Evolutionary conservation across 2,329 filamentous ascomycete genomes (phyloP).

Genomic region (Fusarium haematococcum): DNA sequence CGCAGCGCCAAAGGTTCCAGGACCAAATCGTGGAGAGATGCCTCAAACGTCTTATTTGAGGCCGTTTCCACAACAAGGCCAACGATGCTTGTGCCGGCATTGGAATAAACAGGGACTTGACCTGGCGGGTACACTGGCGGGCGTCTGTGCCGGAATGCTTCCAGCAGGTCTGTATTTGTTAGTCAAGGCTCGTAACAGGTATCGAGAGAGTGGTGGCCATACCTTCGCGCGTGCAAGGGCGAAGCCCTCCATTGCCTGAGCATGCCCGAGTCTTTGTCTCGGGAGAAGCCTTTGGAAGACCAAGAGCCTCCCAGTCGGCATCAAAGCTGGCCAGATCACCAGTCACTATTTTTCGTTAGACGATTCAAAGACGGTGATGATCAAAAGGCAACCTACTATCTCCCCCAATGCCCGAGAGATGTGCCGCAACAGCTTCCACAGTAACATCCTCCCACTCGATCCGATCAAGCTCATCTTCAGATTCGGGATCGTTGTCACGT

Average conservation of each 20-base stretch:
- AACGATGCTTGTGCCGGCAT: neutral
- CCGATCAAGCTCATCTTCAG: neutral
- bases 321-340: neutral
- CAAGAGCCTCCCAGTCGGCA: slow-evolving; percentile 1
- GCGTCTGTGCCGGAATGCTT: neutral
- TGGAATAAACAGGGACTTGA: slow-evolving; percentile 2
- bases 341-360: neutral
- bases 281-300: neutral
- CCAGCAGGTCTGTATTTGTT: neutral
- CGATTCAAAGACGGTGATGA: neutral
- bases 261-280: neutral
- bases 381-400: neutral
- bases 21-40: neutral
- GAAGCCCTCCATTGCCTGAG: neutral
- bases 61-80: slow-evolving; percentile 8
- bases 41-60: neutral
- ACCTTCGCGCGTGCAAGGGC: neutral
- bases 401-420: neutral
- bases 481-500: accelerated
- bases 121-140: neutral
- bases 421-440: neutral
- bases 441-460: neutral
- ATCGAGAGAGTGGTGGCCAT: too few relatives aligned
- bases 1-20: neutral
- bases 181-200: neutral